Base-by-base conservation (phyloP, 2,329 filamentous ascomycete genomes). In the Mycosphaerella sp. region DNA sequence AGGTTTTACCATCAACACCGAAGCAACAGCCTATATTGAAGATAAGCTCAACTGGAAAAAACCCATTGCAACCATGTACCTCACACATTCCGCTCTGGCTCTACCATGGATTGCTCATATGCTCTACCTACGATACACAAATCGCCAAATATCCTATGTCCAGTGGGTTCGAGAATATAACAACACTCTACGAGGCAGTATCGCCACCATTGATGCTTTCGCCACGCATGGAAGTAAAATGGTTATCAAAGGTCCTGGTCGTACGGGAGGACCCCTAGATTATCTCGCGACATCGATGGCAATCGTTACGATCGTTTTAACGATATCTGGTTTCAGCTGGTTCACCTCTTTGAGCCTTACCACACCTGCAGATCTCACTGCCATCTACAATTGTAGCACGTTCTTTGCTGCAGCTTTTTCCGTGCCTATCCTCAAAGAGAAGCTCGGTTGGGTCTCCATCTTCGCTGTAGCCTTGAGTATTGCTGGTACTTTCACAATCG, bases 331-430 rank as follows among this genome's bases (percentile, higher is more conserved):
- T 32, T 41, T 57, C 13, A 61, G 60, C 21, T 67, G 65, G 64
- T 67, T 66, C 57, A 43, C 63, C 3, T 53, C 64, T 3, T 52
- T 67, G 17, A 57, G 56, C 14, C 52, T 65, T 10, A 67, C 65
- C 14, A 67, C 65, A 7, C 65, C 65, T 1, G 62, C 61, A 13
- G 65, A 67, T 55, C 51, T 66, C 28, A 66, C 64, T 21, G 65
- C 65, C 5, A 67, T 67, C 50, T 66, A 66, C 62, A 67, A 67
- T 46, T 64, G 59, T 52, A 58, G 62, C n/a, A 66, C 63, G 1
- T 66, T 67, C 56, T 67, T 67, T 46, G 65, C 65, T 10, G 64
- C 64, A 4, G 62, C 59, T 1, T 67, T 67, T 54, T 59, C 55
- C 36, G 59, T 66, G 1, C 65, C 65, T 2, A 46, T 67, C 3